These are phyloP conservation scores for Polyplosphaeria fusca DNA, from an alignment of 495 filamentous ascomycete species.

Conservation along the genomic window DNA sequence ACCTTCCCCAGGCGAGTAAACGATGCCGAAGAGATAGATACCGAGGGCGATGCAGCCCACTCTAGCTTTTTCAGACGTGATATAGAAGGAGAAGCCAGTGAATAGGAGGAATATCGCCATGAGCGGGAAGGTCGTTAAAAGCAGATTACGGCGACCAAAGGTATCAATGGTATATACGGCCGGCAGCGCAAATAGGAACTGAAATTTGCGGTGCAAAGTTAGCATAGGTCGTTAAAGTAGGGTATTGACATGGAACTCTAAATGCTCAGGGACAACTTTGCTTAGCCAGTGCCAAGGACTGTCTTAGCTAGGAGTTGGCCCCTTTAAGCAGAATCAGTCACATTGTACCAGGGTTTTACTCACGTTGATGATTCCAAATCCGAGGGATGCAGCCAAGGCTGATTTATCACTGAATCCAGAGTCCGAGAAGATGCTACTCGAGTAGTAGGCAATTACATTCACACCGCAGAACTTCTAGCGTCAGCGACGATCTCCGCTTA, in stretches of 20 bases:
- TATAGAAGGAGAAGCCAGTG: conserved; percentile 20
- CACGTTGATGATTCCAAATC: conserved; percentile 48
- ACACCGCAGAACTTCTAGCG: conserved; percentile 19
- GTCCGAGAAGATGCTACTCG: conserved; percentile 3
- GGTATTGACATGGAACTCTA: conserved; percentile 4
- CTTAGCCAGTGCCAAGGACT: conserved; percentile 72
- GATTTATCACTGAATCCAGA: background rate
- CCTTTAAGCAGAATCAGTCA: conserved; percentile 1
- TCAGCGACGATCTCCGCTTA: conserved; percentile 55
- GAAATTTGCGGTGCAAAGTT: conserved; percentile 8
- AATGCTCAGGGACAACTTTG: conserved; percentile 64
- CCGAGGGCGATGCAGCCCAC: conserved; percentile 44
- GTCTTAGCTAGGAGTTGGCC: conserved; percentile 36
- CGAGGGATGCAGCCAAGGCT: background rate
- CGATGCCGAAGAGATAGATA: conserved; percentile 30
- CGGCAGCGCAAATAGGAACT: conserved; percentile 24
- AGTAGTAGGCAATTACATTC: conserved; percentile 38
- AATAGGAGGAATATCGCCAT: conserved; percentile 23
- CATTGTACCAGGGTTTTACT: too few species aligned
- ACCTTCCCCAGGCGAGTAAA: conserved; percentile 31
- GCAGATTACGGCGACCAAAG: conserved; percentile 29
- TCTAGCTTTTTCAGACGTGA: background rate
- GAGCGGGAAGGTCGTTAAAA: conserved; percentile 33
- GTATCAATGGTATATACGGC: conserved; percentile 30
- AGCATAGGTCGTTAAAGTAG: background rate